A percentile compares a stretch with the other conserved stretches of the same genome.
These are phyloP conservation scores for Sphenostylis stenocarpa DNA, from an alignment of 306 rosid species.

Conservation along the genomic window DNA sequence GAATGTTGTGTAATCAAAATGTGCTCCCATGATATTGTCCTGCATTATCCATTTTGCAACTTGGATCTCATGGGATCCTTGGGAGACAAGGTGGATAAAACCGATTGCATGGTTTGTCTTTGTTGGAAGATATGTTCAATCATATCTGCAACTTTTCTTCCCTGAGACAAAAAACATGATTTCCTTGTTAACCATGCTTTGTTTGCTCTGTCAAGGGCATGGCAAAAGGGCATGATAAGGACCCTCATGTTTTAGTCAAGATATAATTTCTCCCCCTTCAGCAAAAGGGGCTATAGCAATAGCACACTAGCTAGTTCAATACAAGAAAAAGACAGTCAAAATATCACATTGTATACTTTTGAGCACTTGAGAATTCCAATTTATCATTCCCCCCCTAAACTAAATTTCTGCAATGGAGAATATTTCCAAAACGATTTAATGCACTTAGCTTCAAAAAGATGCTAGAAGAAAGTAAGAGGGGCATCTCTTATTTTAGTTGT, in stretches of 20 bases:
- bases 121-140: conserved; percentile 31
- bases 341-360: conserved; percentile 21
- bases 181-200: conserved; percentile 60
- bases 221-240: conserved; percentile 40
- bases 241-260: conserved; percentile 44
- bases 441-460: conserved; percentile 51
- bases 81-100: conserved; percentile 40
- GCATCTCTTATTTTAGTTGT: neutral
- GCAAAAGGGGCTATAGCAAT: neutral
- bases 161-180: conserved; percentile 42
- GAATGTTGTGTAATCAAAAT: conserved; percentile 23
- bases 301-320: neutral
- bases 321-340: neutral
- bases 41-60: conserved; percentile 31
- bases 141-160: conserved; percentile 36
- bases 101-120: conserved; percentile 28
- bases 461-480: conserved; percentile 32
- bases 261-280: conserved; percentile 9
- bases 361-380: conserved; percentile 27
- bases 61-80: conserved; percentile 43
- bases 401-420: neutral
- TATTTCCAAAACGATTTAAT: conserved; percentile 32
- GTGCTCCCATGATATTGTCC: conserved; percentile 33
- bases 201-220: conserved; percentile 38
- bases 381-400: neutral